Percentiles rank a stretch among this genome's conserved stretches.
phyloP scores from a whole-genome alignment of 1,284 basidiomycete genomes.

The Boletus calvinii region DNA sequence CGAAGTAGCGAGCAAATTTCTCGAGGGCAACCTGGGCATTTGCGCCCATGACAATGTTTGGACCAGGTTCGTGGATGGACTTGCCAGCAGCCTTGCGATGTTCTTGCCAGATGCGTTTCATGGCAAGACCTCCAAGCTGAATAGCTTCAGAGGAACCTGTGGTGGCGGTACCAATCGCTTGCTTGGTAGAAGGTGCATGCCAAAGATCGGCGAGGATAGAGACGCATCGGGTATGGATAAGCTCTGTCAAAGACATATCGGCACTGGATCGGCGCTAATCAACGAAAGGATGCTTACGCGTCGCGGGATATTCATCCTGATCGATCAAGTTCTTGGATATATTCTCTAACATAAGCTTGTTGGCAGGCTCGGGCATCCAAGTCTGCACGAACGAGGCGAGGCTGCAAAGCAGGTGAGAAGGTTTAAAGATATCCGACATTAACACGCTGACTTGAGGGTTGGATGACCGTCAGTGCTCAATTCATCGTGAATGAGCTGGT shows the following conservation, averaged over 20 bases:
- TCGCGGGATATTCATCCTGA: constrained; percentile 89
- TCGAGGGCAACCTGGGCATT: constrained; percentile 88
- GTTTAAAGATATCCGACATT: neutral
- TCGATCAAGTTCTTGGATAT: constrained; percentile 89
- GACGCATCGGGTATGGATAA: constrained; percentile 78
- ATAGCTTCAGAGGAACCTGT: constrained; percentile 94
- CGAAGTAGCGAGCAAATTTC: constrained; percentile 92
- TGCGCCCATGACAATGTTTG: constrained; percentile 77
- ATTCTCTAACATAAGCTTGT: constrained; percentile 80
- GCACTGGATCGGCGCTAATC: neutral
- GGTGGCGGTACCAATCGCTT: constrained; percentile 88
- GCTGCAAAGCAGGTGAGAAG: constrained; percentile 68
- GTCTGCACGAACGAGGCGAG: constrained; percentile 80
- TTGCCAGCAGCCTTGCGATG: constrained; percentile 85
- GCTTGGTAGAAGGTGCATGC: constrained; percentile 76
- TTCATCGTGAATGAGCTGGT: constrained; percentile 86
- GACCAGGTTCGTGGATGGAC: constrained; percentile 80
- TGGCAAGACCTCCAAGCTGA: constrained; percentile 90
- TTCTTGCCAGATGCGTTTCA: constrained; percentile 94
- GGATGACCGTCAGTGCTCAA: constrained; percentile 67
- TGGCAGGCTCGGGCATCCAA: constrained; percentile 63
- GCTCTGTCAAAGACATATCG: constrained; percentile 40
- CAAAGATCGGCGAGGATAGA: constrained; percentile 91
- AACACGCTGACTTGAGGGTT: constrained; percentile 42
- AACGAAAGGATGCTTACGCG: constrained; percentile 45